phyloP scores from a whole-genome alignment of 31 red algal genomes.

The Asparagopsis taxiformis region DNA sequence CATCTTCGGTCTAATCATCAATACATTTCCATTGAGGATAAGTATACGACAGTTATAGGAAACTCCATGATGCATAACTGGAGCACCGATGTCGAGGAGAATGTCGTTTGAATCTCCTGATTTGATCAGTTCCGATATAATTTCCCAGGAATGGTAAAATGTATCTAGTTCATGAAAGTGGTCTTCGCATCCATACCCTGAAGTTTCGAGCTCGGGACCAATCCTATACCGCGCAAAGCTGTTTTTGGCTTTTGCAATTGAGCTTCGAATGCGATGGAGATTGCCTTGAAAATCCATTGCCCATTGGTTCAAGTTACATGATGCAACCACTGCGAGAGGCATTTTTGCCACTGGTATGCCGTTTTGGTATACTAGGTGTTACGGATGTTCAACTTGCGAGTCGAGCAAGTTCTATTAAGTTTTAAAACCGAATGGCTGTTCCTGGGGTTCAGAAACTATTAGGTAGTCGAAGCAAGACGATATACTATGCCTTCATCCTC shows the following conservation, averaged over 20 bases:
- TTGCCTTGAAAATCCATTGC: slow-evolving; percentile 94
- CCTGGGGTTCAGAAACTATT: too few species aligned
- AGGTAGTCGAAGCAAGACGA: too few species aligned
- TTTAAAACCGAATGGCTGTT: too few species aligned
- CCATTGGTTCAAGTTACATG: slow-evolving; percentile 85
- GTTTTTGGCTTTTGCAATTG: slow-evolving; percentile 53
- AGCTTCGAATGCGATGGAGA: slow-evolving; percentile 63
- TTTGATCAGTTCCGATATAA: slow-evolving; percentile 64
- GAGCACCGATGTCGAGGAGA: slow-evolving; percentile 89
- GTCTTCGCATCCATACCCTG: slow-evolving; percentile 95
- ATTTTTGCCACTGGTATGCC: too few species aligned
- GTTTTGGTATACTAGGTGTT: too few species aligned
- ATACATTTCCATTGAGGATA: slow-evolving; percentile 60
- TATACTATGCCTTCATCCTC: too few species aligned
- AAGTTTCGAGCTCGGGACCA: slow-evolving; percentile 92
- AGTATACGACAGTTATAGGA: slow-evolving; percentile 90
- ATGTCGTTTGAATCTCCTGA: slow-evolving; percentile 67
- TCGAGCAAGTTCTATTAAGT: too few species aligned
- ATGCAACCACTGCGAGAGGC: slow-evolving; percentile 48
- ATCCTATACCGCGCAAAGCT: slow-evolving; percentile 72
- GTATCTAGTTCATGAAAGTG: slow-evolving; percentile 95
- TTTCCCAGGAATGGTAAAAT: slow-evolving; percentile 85
- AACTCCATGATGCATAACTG: slow-evolving; percentile 87
- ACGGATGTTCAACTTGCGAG: too few species aligned
- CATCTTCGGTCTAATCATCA: slow-evolving; percentile 88